phyloP scores from a whole-genome alignment of 2,329 filamentous ascomycete genomes.

The Pseudogymnoascus sp. region DNA sequence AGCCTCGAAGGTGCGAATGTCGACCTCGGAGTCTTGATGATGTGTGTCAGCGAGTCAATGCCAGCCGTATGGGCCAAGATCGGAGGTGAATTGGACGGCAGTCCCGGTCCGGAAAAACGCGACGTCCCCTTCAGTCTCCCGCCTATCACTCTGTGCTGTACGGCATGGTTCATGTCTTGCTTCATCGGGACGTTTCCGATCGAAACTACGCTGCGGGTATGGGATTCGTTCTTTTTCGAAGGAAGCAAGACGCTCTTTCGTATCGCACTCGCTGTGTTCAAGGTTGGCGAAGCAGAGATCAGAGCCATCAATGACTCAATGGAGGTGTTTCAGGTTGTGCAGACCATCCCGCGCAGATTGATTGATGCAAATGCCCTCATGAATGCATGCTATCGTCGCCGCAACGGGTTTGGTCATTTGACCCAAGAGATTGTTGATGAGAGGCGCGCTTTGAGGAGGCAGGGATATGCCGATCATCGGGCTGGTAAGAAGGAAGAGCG shows the following conservation, averaged over 20 bases:
- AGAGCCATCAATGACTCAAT: constrained; percentile 73
- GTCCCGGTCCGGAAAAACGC: constrained; percentile 22
- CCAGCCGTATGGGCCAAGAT: constrained; percentile 83
- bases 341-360: constrained; percentile 71
- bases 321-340: constrained; percentile 93
- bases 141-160: constrained; percentile 85
- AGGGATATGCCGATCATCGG: constrained; percentile 30
- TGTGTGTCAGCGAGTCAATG: constrained; percentile 70
- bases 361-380: constrained; percentile 75
- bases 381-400: constrained; percentile 72
- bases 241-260: constrained; percentile 90
- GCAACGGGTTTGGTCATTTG: constrained; percentile 72
- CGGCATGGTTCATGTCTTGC: constrained; percentile 96
- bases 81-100: constrained; percentile 59
- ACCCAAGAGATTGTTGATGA: constrained; percentile 76
- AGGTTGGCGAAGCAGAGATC: constrained; percentile 74
- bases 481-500: constrained; percentile 15
- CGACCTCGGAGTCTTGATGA: constrained; percentile 89
- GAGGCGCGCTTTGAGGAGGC: constrained; percentile 59
- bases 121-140: constrained; percentile 49
- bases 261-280: constrained; percentile 85
- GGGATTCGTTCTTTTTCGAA: constrained; percentile 95
- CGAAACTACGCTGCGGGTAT: constrained; percentile 83
- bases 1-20: constrained; percentile 88
- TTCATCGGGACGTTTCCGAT: constrained; percentile 90